phyloP scores from a whole-genome alignment of 371 early-diverging fungal species.

The Edhazardia aedis region DNA sequence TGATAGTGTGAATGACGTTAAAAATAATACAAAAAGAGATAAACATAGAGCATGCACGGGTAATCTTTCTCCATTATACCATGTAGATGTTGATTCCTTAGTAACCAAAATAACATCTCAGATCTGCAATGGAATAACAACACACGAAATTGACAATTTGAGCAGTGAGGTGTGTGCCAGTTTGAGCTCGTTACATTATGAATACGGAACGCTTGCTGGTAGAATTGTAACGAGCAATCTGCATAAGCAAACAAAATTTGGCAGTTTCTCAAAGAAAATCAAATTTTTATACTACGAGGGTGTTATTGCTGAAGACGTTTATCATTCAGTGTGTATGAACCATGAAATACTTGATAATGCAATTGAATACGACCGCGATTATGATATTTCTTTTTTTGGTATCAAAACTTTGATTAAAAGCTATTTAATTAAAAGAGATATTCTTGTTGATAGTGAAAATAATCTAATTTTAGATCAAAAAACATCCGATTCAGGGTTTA shows the following conservation, averaged over 20 bases:
- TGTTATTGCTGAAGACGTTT: slow-evolving; percentile 59
- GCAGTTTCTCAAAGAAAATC: slow-evolving; percentile 65
- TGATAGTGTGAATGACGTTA: no score
- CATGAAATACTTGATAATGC: slow-evolving; percentile 62
- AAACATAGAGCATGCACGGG: no score
- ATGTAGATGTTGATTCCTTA: neutral
- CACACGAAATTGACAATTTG: neutral
- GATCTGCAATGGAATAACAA: neutral
- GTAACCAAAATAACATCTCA: neutral
- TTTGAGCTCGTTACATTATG: slow-evolving; percentile 67
- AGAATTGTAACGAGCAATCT: slow-evolving; percentile 83
- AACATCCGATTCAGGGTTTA: no score
- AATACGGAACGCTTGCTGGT: slow-evolving; percentile 81
- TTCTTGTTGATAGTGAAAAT: no score
- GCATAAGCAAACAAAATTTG: slow-evolving; percentile 79
- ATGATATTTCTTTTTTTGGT: slow-evolving; percentile 83
- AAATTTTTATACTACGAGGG: slow-evolving; percentile 60
- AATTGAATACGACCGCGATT: slow-evolving; percentile 79
- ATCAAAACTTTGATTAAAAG: slow-evolving; percentile 87
- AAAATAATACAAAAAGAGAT: no score
- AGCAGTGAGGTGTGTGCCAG: slow-evolving; percentile 4
- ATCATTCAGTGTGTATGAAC: slow-evolving; percentile 54
- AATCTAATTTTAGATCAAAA: no score
- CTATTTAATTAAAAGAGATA: slow-evolving; percentile 67
- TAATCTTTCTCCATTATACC: no score